phyloP scores from a whole-genome alignment of 2,329 filamentous ascomycete genomes.

The Xylaria sp. region DNA sequence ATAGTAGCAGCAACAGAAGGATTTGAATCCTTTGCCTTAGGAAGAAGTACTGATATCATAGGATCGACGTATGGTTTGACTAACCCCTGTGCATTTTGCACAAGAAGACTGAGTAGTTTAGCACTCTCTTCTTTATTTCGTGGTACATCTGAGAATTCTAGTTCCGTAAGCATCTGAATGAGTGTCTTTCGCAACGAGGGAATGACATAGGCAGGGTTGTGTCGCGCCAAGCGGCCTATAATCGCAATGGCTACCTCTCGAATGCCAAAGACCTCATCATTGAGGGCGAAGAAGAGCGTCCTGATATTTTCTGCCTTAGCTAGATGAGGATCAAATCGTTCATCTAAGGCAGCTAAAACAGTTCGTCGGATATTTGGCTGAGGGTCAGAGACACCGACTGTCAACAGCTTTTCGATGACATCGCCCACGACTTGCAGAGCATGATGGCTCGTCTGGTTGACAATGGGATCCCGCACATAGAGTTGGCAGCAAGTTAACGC shows the following conservation, averaged over 20 bases:
- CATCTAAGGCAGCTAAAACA: constrained; percentile 88
- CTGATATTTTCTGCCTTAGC: constrained; percentile 97
- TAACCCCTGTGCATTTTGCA: constrained; percentile 89
- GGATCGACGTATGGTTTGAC: constrained; percentile 98
- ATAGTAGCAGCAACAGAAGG: constrained; percentile 93
- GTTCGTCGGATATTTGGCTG: constrained; percentile 89
- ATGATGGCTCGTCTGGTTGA: constrained; percentile 97
- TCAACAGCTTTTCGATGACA: constrained; percentile 95
- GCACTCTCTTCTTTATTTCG: constrained; percentile 97
- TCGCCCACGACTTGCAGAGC: constrained; percentile 97
- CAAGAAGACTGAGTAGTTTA: constrained; percentile 89
- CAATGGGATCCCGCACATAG: constrained; percentile 95
- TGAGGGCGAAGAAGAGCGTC: constrained; percentile 92
- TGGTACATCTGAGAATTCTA: constrained; percentile 94
- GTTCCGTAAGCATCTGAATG: constrained; percentile 94
- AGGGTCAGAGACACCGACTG: constrained; percentile 91
- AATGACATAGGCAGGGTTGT: constrained; percentile 97
- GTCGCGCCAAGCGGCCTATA: constrained; percentile 88
- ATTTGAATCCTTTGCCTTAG: constrained; percentile 87
- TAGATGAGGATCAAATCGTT: constrained; percentile 95
- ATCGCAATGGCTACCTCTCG: constrained; percentile 96
- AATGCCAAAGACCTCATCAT: constrained; percentile 93
- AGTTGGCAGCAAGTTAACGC: constrained; percentile 97
- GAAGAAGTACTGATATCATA: constrained; percentile 93
- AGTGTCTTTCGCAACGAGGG: constrained; percentile 94